phyloP scores from a whole-genome alignment of 202 grass and related monocot genomes.

The Saccharum hybrid region DNA sequence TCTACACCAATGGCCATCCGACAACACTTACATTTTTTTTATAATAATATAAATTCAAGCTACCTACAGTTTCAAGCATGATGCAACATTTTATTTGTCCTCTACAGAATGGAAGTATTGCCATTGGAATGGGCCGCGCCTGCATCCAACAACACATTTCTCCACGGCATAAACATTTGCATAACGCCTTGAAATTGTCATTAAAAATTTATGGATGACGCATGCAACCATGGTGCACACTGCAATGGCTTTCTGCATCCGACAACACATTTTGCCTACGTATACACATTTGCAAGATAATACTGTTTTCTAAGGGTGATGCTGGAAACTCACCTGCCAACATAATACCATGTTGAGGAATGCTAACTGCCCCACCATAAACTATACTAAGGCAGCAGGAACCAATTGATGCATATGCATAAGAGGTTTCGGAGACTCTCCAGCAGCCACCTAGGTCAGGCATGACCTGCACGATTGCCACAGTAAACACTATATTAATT shows the following conservation, averaged over 20 bases:
- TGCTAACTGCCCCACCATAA: slow-evolving; percentile 54
- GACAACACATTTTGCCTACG: slow-evolving; percentile 53
- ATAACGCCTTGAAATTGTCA: slow-evolving; percentile 8
- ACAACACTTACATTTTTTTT: slow-evolving; percentile 45
- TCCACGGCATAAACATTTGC: slow-evolving; percentile 30
- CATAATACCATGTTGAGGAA: slow-evolving; percentile 18
- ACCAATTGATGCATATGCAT: slow-evolving; percentile 41
- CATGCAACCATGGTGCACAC: not conserved
- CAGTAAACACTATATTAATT: slow-evolving; percentile 28
- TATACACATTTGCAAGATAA: slow-evolving; percentile 28
- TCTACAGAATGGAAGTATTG: slow-evolving; percentile 31
- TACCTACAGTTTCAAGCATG: slow-evolving; percentile 40
- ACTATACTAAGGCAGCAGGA: slow-evolving; percentile 1
- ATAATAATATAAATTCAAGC: slow-evolving; percentile 9
- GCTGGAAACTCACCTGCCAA: slow-evolving; percentile 53
- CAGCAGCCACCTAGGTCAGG: slow-evolving; percentile 25
- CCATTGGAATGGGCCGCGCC: slow-evolving; percentile 30
- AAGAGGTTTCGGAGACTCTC: slow-evolving; percentile 16
- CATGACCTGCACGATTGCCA: slow-evolving; percentile 42
- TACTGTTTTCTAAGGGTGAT: slow-evolving; percentile 36
- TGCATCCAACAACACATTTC: slow-evolving; percentile 50
- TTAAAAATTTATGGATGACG: slow-evolving; percentile 38
- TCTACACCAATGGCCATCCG: slow-evolving; percentile 52
- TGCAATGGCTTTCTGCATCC: slow-evolving; percentile 20
- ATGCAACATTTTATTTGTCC: slow-evolving; percentile 38